Conservation (phyloP, 179 eudicot genomes). For the Corrigiola litoralis region DNA sequence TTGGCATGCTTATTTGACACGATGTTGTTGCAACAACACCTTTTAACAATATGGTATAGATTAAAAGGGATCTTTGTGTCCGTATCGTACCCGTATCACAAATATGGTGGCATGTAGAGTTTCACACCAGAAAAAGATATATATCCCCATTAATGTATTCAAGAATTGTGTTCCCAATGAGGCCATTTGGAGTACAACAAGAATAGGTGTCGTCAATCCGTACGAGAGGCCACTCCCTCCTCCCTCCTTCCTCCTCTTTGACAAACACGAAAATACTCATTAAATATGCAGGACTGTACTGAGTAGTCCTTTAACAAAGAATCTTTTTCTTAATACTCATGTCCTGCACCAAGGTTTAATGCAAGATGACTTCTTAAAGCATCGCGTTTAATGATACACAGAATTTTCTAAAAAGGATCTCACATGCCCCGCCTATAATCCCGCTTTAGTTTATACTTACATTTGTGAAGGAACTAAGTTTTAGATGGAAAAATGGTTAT, state of each 20-base stretch:
- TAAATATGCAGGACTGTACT: slow-evolving; percentile 5
- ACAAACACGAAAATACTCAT: slow-evolving; percentile 8
- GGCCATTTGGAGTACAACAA: slow-evolving; percentile 14
- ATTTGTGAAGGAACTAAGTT: too few species aligned
- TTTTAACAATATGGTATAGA: too few species aligned
- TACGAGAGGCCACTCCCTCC: slow-evolving; percentile 11
- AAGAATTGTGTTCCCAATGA: slow-evolving; percentile 9
- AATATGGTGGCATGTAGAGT: background rate
- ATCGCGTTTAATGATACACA: background rate
- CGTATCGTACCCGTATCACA: too few species aligned
- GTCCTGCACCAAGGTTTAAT: background rate
- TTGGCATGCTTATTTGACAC: too few species aligned
- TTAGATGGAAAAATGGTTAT: too few species aligned
- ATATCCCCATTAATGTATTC: background rate
- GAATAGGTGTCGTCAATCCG: slow-evolving; percentile 28
- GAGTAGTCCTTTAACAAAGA: background rate
- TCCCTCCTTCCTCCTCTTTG: slow-evolving; percentile 18
- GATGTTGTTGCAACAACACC: too few species aligned
- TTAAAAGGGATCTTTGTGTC: too few species aligned
- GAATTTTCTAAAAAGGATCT: background rate
- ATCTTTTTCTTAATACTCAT: slow-evolving; percentile 7
- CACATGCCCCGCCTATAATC: background rate
- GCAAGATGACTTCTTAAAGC: background rate
- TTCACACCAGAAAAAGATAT: too few species aligned
- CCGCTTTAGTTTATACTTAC: background rate